Evolutionary conservation across 2,329 filamentous ascomycete genomes (phyloP).

Genomic region (Rosellinia necatrix): DNA sequence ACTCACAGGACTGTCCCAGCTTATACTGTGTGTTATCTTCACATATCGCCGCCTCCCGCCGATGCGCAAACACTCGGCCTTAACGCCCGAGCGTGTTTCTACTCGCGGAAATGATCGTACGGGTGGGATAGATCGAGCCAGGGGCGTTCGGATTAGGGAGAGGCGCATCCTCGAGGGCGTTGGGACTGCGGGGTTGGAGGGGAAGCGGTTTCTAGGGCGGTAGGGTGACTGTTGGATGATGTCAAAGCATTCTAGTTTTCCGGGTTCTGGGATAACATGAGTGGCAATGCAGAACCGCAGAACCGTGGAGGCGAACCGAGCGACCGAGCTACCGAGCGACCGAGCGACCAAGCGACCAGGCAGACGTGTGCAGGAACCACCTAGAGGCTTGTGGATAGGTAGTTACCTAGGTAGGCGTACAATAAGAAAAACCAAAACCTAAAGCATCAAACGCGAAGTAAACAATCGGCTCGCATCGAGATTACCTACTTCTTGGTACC

Average conservation of each 20-base stretch:
- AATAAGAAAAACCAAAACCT: too few relatives aligned
- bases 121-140: constrained; percentile 25
- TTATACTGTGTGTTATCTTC: constrained; percentile 8
- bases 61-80: constrained; percentile 27
- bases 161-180: constrained; percentile 31
- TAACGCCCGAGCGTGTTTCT: constrained; percentile 18
- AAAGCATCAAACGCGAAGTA: too few relatives aligned
- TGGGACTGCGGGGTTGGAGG: constrained; percentile 9
- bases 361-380: too few relatives aligned
- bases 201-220: not conserved
- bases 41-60: constrained; percentile 28
- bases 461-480: too few relatives aligned
- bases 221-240: not conserved
- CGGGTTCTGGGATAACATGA: too few relatives aligned
- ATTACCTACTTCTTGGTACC: too few relatives aligned
- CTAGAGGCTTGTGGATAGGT: too few relatives aligned
- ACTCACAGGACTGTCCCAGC: not conserved
- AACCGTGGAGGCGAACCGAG: too few relatives aligned
- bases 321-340: too few relatives aligned
- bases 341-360: too few relatives aligned
- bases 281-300: too few relatives aligned
- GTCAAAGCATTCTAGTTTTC: constrained; percentile 22
- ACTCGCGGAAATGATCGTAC: constrained; percentile 27
- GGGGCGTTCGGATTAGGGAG: constrained; percentile 27
- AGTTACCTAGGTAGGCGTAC: not conserved